Percentiles rank a stretch among this genome's conserved stretches.
Evolutionary conservation across 1,284 basidiomycete genomes (phyloP).

Genomic region (Papiliotrema terrestris): DNA sequence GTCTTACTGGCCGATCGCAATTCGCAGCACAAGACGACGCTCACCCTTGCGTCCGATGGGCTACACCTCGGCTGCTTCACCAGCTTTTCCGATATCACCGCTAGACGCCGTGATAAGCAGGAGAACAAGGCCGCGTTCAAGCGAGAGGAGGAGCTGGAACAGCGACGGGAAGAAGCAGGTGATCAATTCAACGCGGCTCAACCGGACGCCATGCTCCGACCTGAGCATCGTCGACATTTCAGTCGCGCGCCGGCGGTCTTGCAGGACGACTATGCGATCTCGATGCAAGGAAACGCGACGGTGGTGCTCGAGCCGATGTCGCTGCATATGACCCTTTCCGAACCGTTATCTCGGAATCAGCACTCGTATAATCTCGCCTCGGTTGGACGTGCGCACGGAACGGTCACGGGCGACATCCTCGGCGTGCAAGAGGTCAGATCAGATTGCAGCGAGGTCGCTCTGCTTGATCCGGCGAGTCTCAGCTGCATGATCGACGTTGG

Average conservation of each 20-base stretch:
- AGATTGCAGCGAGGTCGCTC: slow-evolving; percentile 19
- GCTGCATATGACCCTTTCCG: slow-evolving; percentile 29
- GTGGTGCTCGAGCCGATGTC: slow-evolving; percentile 30
- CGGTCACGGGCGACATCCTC: slow-evolving; percentile 20
- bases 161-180: slow-evolving; percentile 12
- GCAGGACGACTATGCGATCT: slow-evolving; percentile 27
- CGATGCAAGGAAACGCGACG: slow-evolving; percentile 21
- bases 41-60: slow-evolving; percentile 33
- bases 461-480: slow-evolving; percentile 47
- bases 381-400: slow-evolving; percentile 27
- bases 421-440: slow-evolving; percentile 12
- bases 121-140: slow-evolving; percentile 22
- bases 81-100: slow-evolving; percentile 25
- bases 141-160: slow-evolving; percentile 25
- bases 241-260: slow-evolving; percentile 12
- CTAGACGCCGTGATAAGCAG: slow-evolving; percentile 19
- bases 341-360: slow-evolving; percentile 10
- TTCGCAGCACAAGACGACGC: slow-evolving; percentile 27
- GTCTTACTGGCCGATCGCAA: slow-evolving; percentile 29
- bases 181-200: slow-evolving; percentile 18
- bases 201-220: slow-evolving; percentile 22
- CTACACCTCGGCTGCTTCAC: slow-evolving; percentile 29
- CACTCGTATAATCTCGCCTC: slow-evolving; percentile 27
- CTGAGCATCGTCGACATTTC: slow-evolving; percentile 17
- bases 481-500: slow-evolving; percentile 56